Conservation (phyloP, 306 rosid genomes). For the Elaeagnus macrophylla region DNA sequence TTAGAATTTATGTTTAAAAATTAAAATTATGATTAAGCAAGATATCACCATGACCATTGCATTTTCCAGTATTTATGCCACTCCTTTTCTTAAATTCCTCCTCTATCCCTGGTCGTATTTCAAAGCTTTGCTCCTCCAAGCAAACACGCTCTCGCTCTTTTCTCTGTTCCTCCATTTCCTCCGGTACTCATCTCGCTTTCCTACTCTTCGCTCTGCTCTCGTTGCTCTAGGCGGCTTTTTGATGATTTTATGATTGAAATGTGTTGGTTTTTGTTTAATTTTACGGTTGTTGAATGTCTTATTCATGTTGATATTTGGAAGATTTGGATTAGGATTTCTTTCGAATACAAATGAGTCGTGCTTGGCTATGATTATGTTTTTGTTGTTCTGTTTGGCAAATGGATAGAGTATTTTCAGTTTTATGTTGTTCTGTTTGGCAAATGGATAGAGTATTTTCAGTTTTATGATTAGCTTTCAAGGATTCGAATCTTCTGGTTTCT, state of each 20-base stretch:
- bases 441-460: too few species aligned
- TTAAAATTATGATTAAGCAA: too few species aligned
- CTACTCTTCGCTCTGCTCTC: neutral
- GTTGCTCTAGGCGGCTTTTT: too few species aligned
- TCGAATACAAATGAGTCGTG: too few species aligned
- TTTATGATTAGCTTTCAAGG: too few species aligned
- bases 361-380: too few species aligned
- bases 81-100: constrained; percentile 14
- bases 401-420: too few species aligned
- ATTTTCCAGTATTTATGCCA: neutral
- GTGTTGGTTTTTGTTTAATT: neutral
- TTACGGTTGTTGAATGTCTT: neutral
- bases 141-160: constrained; percentile 6
- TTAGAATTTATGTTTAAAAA: too few species aligned
- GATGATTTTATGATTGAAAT: neutral
- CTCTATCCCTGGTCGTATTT: constrained; percentile 21
- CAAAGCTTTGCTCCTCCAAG: neutral
- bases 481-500: too few species aligned
- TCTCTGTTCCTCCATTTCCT: constrained; percentile 28
- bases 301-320: neutral
- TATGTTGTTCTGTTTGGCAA: too few species aligned
- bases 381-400: too few species aligned
- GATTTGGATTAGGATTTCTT: neutral
- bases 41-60: neutral
- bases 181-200: constrained; percentile 20